A percentile compares a stretch with the other conserved stretches of the same genome.
These are phyloP conservation scores for Clitoria ternatea DNA, from an alignment of 306 rosid species.

Conservation along the genomic window DNA sequence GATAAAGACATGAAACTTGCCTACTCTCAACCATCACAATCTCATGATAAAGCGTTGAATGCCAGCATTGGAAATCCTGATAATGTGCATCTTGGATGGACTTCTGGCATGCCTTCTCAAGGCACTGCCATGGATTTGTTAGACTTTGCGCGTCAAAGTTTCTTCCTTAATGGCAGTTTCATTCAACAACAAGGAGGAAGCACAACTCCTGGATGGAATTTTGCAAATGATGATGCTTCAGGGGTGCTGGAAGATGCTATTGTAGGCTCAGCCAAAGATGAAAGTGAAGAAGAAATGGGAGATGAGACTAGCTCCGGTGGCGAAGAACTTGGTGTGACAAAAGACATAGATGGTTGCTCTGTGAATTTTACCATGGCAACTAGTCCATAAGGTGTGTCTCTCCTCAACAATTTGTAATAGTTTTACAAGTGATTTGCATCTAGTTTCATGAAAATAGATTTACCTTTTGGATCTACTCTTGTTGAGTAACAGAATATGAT, in stretches of 20 bases:
- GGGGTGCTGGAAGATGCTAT: slow-evolving; percentile 35
- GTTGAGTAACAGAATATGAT: no score
- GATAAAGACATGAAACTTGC: neutral
- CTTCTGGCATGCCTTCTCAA: slow-evolving; percentile 8
- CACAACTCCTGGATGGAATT: slow-evolving; percentile 33
- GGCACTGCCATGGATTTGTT: slow-evolving; percentile 11
- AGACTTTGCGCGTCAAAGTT: neutral
- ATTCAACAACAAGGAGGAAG: slow-evolving; percentile 33
- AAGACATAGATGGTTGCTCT: slow-evolving; percentile 5
- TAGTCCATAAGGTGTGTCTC: slow-evolving; percentile 20
- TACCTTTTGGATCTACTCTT: no score
- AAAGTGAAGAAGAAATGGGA: slow-evolving; percentile 36
- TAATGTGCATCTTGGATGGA: slow-evolving; percentile 27
- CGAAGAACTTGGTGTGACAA: slow-evolving; percentile 27
- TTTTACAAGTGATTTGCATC: neutral
- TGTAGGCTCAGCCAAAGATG: slow-evolving; percentile 36
- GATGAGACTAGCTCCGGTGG: slow-evolving; percentile 35
- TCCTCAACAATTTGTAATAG: slow-evolving; percentile 15
- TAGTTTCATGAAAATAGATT: neutral
- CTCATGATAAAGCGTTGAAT: neutral
- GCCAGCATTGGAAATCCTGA: neutral
- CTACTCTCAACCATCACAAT: slow-evolving; percentile 11
- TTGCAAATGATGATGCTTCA: slow-evolving; percentile 29
- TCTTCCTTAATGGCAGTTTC: slow-evolving; percentile 17
- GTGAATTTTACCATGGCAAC: neutral